Base-by-base conservation (phyloP, 2,329 filamentous ascomycete species). In the Teratosphaeria destructans region DNA sequence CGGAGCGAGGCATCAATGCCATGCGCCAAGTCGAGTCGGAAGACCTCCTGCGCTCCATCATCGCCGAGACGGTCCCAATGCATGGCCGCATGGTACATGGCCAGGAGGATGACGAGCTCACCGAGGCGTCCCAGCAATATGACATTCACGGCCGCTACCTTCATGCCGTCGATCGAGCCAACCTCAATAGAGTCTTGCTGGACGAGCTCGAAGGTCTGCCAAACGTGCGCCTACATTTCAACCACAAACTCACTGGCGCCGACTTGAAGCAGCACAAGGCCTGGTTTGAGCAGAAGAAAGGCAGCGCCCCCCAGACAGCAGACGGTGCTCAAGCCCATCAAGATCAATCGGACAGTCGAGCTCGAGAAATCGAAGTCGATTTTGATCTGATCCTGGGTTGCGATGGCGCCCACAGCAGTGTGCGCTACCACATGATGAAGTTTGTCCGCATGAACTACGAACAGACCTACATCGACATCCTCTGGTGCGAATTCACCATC, bases 401-500 rank as follows among this genome's bases (percentile, higher is more conserved):
- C 37, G 94, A 99, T 69, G 94, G 94, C 7, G 94, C 94, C 0
- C 93, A 99, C 75, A 97, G 93, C 0, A 86, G 91, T 52, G 87
- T 92, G 3, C 82, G 94, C 57, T 95, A 90, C 71, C 91, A 97
- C 71, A 78, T 99, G 76, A 99, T 99, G 93, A 97, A 97, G 76
- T 96, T 84, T 68, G 83, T 87, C 0, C 85, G 88, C 11, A 90
- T 97, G 84, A 85, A 94, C 75, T 99, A 96, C 71, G 82, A 88
- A 67, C 94, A 99, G 72, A 85, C 90, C 68, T 99, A 99, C 73
- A 94, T 99, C 70, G 93, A 97, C 73, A 94, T 92, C 0, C 77
- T 97, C 5, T 99, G 94, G 94, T 97, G 93, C 73, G 94, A 99
- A 71, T 97, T 99, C 71, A 85, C 85, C 56, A 90, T 99, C 62